Base-by-base conservation (phyloP, 1,284 basidiomycete species). In the Malassezia sp. region DNA sequence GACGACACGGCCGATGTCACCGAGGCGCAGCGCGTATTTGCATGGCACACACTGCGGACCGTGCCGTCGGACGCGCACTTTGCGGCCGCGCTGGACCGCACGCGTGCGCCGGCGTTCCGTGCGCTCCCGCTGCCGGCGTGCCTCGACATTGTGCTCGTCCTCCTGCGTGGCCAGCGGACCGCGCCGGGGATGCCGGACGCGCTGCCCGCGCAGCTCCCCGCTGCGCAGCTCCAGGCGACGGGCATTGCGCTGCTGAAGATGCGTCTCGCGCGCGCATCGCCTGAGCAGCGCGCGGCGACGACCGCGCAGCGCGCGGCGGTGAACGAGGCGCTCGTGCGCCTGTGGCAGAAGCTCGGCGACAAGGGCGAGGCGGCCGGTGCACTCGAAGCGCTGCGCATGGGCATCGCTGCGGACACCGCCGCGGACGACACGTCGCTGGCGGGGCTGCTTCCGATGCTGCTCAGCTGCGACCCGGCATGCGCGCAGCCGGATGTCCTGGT, bases 51-150 rank as follows among this genome's bases (percentile, higher is more conserved):
- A 20, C 36, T 43, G 17, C 38, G 33, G 23, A 27, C 36, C 12
- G 26, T 15, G 15, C 45, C 45, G 5, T 17, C 28, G n/a, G 47
- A 49, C n/a, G 41, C 17, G 5, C 18, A 18, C 10, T 20, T 38
- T 18, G 23, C 10, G 3, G 26, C 37, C 11, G 42, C 42, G 15
- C 28, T 43, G 8, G 30, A 27, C n/a, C 49, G 54, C 33, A 52
- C 56, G 5, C 40, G 61, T 27, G 51, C 53, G 29, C 43, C 46
- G 18, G 56, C 54, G 18, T 57, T 66, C 54, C 56, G 54, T 1
- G 52, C 53, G 23, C 55, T 56, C 10, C 56, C 63, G 17, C 47
- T 60, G 35, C 44, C 42, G 31, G 50, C 54, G 20, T 52, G 61
- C 22, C 30, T 58, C 30, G 20, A 38, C 12, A 51, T 66, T 12